Conservation (phyloP, 371 early-diverging fungal species). For the Smittium culicis region DNA sequence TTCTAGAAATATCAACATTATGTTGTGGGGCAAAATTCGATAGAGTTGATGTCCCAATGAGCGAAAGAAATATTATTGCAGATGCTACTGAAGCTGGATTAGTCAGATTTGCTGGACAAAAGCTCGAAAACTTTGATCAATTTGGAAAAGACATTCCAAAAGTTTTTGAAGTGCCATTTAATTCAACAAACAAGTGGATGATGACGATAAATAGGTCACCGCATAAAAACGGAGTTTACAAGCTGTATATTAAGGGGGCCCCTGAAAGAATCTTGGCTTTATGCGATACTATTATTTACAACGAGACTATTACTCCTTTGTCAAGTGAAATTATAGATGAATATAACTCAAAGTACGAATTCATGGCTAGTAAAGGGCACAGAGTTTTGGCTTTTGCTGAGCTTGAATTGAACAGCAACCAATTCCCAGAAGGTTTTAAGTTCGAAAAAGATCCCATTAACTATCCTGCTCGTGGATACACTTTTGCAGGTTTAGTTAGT, state of each 20-base stretch:
- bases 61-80: conserved; percentile 56
- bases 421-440: conserved; percentile 51
- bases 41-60: conserved; percentile 62
- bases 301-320: conserved; percentile 36
- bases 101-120: conserved; percentile 53
- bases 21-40: conserved; percentile 79
- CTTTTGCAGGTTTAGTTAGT: conserved; percentile 72
- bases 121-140: conserved; percentile 34
- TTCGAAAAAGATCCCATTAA: conserved; percentile 61
- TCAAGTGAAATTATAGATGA: conserved; percentile 40
- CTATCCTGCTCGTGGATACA: conserved; percentile 54
- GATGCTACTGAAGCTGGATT: conserved; percentile 91
- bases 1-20: conserved; percentile 48
- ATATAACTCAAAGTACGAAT: conserved; percentile 60
- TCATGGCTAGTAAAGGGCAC: conserved; percentile 82
- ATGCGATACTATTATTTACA: conserved; percentile 51
- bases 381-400: conserved; percentile 88
- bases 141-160: conserved; percentile 51
- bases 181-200: conserved; percentile 87
- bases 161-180: conserved; percentile 92
- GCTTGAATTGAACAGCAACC: conserved; percentile 40
- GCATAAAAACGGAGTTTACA: conserved; percentile 52
- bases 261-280: conserved; percentile 76
- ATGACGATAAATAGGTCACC: conserved; percentile 55
- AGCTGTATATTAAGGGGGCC: conserved; percentile 80